Percentiles rank a stretch among this genome's conserved stretches.
Conservation (phyloP, 495 filamentous ascomycete species). For the Xylaria grammica region DNA sequence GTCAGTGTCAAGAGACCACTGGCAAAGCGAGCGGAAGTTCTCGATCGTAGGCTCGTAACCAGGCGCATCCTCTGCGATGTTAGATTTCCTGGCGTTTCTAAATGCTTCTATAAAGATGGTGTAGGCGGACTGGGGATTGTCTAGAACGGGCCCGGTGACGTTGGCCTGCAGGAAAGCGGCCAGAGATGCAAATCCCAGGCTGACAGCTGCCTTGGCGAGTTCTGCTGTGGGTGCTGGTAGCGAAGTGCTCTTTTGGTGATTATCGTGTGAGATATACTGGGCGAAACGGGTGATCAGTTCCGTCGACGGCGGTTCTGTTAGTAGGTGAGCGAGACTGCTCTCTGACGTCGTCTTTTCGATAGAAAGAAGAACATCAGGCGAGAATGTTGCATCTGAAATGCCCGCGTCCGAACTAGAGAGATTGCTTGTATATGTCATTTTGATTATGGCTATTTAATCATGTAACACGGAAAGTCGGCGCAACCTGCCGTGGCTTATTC, state of each 20-base stretch:
- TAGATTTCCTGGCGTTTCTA: not conserved
- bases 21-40: slow-evolving; percentile 50
- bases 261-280: not conserved
- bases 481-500: too few species aligned
- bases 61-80: slow-evolving; percentile 9
- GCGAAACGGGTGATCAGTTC: slow-evolving; percentile 6
- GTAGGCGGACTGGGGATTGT: slow-evolving; percentile 39
- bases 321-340: slow-evolving; percentile 4
- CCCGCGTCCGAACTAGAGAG: not conserved
- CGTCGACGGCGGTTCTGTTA: slow-evolving; percentile 40
- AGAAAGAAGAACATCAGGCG: slow-evolving; percentile 1
- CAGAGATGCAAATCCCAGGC: slow-evolving; percentile 71
- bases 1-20: slow-evolving; percentile 74
- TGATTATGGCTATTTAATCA: not conserved
- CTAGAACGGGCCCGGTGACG: slow-evolving; percentile 86
- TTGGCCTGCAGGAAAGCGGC: slow-evolving; percentile 89
- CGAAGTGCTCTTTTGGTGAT: not conserved
- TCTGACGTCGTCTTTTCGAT: slow-evolving; percentile 8
- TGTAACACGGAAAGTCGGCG: too few species aligned
- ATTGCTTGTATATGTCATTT: not conserved
- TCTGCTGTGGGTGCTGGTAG: not conserved
- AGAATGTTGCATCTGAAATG: slow-evolving; percentile 2
- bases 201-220: slow-evolving; percentile 6
- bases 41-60: slow-evolving; percentile 6
- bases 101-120: slow-evolving; percentile 32